A percentile compares a stretch with the other conserved stretches of the same genome.
Evolutionary conservation across 345 rosid genomes (phyloP).

Genomic region (Corchorus olitorius): DNA sequence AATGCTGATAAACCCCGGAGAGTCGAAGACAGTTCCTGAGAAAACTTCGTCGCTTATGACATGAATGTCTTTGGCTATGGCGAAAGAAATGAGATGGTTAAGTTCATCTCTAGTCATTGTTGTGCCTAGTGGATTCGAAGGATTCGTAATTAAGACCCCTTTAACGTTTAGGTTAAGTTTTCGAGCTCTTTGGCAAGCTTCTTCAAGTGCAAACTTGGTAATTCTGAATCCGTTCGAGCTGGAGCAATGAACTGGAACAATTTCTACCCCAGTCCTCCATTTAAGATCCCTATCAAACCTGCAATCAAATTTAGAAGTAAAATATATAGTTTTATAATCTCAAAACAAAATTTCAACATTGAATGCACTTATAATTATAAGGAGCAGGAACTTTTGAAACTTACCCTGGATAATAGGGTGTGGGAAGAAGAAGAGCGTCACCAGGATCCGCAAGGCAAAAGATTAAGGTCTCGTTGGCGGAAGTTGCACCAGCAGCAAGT

Average conservation of each 20-base stretch:
- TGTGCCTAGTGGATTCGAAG: constrained; percentile 89
- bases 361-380: background rate
- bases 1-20: constrained; percentile 58
- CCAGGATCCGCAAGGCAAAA: constrained; percentile 86
- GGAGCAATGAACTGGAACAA: constrained; percentile 57
- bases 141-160: constrained; percentile 81
- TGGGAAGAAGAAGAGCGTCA: constrained; percentile 87
- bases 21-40: constrained; percentile 68
- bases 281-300: constrained; percentile 87
- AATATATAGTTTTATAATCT: too few species aligned
- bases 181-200: constrained; percentile 61
- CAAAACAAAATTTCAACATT: too few species aligned
- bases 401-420: constrained; percentile 94
- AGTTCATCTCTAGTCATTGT: constrained; percentile 61
- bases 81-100: constrained; percentile 53
- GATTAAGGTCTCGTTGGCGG: constrained; percentile 89
- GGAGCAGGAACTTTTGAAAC: background rate
- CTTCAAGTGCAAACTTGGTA: constrained; percentile 57
- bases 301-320: background rate
- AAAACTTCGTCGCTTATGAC: constrained; percentile 83
- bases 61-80: constrained; percentile 49
- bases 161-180: constrained; percentile 55
- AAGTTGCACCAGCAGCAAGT: constrained; percentile 87
- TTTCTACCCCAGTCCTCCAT: constrained; percentile 72
- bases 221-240: constrained; percentile 62